phyloP scores from a whole-genome alignment of 257 asterid species.

The Plantago ovata region DNA sequence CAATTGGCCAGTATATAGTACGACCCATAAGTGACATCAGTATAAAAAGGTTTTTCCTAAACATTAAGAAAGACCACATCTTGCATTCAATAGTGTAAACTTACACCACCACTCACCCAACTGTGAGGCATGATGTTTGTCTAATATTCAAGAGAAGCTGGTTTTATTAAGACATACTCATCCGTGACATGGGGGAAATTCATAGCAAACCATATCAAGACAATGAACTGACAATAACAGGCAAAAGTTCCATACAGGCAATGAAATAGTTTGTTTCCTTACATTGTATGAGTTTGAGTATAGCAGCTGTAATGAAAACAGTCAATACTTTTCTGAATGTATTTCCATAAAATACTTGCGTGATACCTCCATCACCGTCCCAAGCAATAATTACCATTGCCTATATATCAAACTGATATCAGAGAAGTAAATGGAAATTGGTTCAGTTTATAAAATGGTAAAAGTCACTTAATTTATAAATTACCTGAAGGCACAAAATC shows the following conservation, averaged over 20 bases:
- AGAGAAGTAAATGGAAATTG: not conserved
- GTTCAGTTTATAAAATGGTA: slow-evolving; percentile 11
- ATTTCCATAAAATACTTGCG: slow-evolving; percentile 54
- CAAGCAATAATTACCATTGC: slow-evolving; percentile 94
- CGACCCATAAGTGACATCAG: no score
- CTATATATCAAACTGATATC: slow-evolving; percentile 32
- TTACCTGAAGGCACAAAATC: slow-evolving; percentile 83
- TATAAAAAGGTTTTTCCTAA: no score
- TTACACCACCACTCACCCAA: no score
- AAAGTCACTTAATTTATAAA: slow-evolving; percentile 14
- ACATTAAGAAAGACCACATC: no score
- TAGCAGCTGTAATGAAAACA: slow-evolving; percentile 89
- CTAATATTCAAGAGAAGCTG: not conserved
- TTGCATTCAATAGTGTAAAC: no score
- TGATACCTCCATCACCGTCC: slow-evolving; percentile 70
- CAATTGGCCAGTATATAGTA: no score
- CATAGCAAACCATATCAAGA: slow-evolving; percentile 6
- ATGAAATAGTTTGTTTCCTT: slow-evolving; percentile 8
- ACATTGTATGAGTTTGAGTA: slow-evolving; percentile 87
- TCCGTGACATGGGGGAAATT: not conserved
- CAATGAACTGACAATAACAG: slow-evolving; percentile 6
- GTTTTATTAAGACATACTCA: not conserved
- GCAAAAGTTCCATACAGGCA: no score
- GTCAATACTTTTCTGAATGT: slow-evolving; percentile 84
- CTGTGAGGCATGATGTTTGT: no score